Percentiles rank a stretch among this genome's conserved stretches.
Conservation (phyloP, 2,329 filamentous ascomycete genomes). For the Juglanconis juglandina region DNA sequence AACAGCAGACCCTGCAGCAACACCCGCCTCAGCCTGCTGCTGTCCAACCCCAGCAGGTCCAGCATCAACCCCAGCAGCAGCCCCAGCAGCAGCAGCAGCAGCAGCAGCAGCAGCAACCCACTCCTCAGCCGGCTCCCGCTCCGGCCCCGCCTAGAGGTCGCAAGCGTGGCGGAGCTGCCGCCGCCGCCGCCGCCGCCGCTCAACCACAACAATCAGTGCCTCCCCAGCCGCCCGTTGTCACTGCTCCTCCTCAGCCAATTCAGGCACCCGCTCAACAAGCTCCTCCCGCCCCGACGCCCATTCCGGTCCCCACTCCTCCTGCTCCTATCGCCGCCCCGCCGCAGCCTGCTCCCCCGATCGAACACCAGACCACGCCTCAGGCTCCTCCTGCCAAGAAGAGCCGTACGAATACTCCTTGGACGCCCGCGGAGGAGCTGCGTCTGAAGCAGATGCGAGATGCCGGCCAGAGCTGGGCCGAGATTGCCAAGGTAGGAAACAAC, state of each 20-base stretch:
- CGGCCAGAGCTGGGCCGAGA: slow-evolving; percentile 94
- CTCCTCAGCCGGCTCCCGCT: slow-evolving; percentile 25
- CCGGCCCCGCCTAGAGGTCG: slow-evolving; percentile 28
- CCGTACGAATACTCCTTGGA: slow-evolving; percentile 98
- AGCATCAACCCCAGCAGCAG: slow-evolving; percentile 23
- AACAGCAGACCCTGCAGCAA: slow-evolving; percentile 17
- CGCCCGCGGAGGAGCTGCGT: slow-evolving; percentile 84
- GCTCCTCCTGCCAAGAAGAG: slow-evolving; percentile 79
- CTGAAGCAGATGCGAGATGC: slow-evolving; percentile 92
- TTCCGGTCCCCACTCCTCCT: slow-evolving; percentile 27
- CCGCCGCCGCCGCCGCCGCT: slow-evolving; percentile 31
- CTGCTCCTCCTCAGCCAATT: slow-evolving; percentile 28
- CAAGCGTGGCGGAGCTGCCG: slow-evolving; percentile 37
- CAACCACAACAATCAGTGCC: slow-evolving; percentile 19
- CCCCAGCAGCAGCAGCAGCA: slow-evolving; percentile 23
- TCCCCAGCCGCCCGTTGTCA: slow-evolving; percentile 22
- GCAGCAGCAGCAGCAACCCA: slow-evolving; percentile 25
- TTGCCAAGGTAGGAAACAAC: slow-evolving; percentile 72
- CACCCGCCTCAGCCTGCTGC: slow-evolving; percentile 20
- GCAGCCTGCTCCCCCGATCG: slow-evolving; percentile 23
- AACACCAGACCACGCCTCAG: slow-evolving; percentile 32
- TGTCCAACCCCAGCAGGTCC: slow-evolving; percentile 18
- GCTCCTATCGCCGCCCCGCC: slow-evolving; percentile 26
- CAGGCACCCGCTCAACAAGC: slow-evolving; percentile 34
- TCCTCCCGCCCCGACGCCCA: slow-evolving; percentile 22